A percentile compares a stretch with the other conserved stretches of the same genome.
Evolutionary conservation across 2,329 filamentous ascomycete genomes (phyloP).

Genomic region (Coleophoma eucalyptorum): DNA sequence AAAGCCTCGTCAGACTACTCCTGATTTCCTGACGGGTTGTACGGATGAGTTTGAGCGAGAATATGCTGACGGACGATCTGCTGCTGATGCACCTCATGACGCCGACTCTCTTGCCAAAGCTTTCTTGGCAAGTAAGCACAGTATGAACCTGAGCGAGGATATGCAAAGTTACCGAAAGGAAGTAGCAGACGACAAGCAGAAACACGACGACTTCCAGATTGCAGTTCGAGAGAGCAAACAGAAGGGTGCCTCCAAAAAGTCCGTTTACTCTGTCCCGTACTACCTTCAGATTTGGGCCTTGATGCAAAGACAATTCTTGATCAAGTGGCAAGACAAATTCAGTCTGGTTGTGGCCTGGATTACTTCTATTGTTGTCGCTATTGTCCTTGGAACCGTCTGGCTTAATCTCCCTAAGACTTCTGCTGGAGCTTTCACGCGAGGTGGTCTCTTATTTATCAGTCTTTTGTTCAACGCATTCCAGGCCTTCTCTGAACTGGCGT

Average conservation of each 20-base stretch:
- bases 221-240: constrained; percentile 79
- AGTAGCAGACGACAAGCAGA: constrained; percentile 60
- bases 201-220: constrained; percentile 71
- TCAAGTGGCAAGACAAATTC: constrained; percentile 84
- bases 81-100: constrained; percentile 63
- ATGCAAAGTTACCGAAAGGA: constrained; percentile 66
- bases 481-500: constrained; percentile 73
- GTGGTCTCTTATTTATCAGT: constrained; percentile 76
- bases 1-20: constrained; percentile 73
- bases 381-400: constrained; percentile 78
- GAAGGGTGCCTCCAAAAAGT: constrained; percentile 64
- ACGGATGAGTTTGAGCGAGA: constrained; percentile 82
- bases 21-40: constrained; percentile 78
- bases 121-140: constrained; percentile 62
- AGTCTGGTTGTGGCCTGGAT: constrained; percentile 71
- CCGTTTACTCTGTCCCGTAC: constrained; percentile 81
- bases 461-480: constrained; percentile 87
- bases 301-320: constrained; percentile 78
- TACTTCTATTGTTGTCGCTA: constrained; percentile 67
- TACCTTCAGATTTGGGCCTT: constrained; percentile 78
- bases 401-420: constrained; percentile 62
- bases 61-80: constrained; percentile 64
- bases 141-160: constrained; percentile 54
- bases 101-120: constrained; percentile 65
- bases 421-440: constrained; percentile 74